phyloP scores from a whole-genome alignment of 768 basidiomycete species.

The Mycena alexandri region DNA sequence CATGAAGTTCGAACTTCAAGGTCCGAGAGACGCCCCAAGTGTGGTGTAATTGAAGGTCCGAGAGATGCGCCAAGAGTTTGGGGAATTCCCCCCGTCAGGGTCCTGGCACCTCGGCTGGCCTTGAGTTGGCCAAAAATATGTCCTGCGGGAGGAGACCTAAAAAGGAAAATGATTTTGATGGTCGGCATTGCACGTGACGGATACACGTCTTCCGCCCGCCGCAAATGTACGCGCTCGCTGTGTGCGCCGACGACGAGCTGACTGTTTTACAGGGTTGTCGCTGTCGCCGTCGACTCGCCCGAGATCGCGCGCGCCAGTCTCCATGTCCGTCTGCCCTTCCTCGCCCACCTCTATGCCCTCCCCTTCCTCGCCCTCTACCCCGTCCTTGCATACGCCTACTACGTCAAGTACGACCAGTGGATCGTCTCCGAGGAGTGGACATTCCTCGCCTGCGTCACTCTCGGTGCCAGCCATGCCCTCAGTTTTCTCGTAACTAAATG shows the following conservation, averaged over 20 bases:
- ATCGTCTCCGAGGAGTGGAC: slow-evolving; percentile 97
- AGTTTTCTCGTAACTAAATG: slow-evolving; percentile 94
- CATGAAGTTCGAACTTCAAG: too few species aligned
- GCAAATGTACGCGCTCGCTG: slow-evolving; percentile 33
- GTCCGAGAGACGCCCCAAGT: too few species aligned
- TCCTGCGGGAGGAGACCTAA: too few species aligned
- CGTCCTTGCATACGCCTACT: slow-evolving; percentile 91
- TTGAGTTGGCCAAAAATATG: too few species aligned
- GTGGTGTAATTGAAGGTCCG: too few species aligned
- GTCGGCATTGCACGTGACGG: too few species aligned
- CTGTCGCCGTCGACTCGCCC: slow-evolving; percentile 68
- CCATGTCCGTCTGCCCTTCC: slow-evolving; percentile 76
- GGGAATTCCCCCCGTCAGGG: too few species aligned
- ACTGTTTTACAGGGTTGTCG: slow-evolving; percentile 49
- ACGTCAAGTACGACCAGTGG: slow-evolving; percentile 91
- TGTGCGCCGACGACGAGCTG: slow-evolving; percentile 13
- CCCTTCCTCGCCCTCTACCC: slow-evolving; percentile 89
- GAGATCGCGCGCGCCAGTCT: slow-evolving; percentile 79
- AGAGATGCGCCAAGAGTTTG: too few species aligned
- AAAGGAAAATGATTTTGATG: too few species aligned
- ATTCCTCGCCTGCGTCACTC: slow-evolving; percentile 88
- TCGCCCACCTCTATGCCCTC: slow-evolving; percentile 77
- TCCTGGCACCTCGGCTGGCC: too few species aligned
- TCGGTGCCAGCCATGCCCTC: slow-evolving; percentile 90
- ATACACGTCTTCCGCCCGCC: slow-evolving; percentile 22